These are phyloP conservation scores for Lolium rigidum DNA, from an alignment of 176 grass and related monocot species.

Conservation along the genomic window DNA sequence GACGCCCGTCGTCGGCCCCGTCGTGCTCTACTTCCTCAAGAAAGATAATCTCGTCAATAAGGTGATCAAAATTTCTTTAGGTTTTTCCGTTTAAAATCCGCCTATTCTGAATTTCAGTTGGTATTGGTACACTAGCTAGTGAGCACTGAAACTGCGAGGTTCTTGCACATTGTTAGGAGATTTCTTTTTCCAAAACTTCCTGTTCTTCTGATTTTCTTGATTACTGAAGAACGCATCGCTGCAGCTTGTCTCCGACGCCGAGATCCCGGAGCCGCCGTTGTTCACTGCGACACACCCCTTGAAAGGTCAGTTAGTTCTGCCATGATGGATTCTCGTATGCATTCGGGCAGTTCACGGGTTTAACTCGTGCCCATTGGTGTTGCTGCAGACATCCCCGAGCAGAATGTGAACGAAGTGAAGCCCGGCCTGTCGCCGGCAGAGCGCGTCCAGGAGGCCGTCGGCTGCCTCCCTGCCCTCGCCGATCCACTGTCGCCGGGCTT, in stretches of 20 bases:
- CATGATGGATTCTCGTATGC: neutral
- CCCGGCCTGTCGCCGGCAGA: slow-evolving; percentile 50
- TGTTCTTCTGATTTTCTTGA: neutral
- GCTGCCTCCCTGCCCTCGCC: slow-evolving; percentile 51
- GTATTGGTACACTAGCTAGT: too few species aligned
- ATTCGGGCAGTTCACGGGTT: neutral
- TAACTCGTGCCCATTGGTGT: neutral
- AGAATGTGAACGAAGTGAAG: slow-evolving; percentile 59
- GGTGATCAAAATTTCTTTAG: slow-evolving; percentile 30
- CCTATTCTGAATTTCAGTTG: too few species aligned
- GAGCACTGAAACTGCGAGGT: too few species aligned
- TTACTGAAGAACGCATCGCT: neutral
- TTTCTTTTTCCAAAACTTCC: too few species aligned
- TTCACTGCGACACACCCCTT: slow-evolving; percentile 64
- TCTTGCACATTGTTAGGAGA: too few species aligned
- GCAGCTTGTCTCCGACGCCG: slow-evolving; percentile 78
- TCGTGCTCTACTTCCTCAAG: slow-evolving; percentile 65
- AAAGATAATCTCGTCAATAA: slow-evolving; percentile 82
- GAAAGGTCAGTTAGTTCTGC: slow-evolving; percentile 36
- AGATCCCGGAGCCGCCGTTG: slow-evolving; percentile 77
- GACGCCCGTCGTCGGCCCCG: slow-evolving; percentile 57
- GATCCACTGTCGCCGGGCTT: slow-evolving; percentile 34
- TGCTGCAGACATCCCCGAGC: slow-evolving; percentile 58
- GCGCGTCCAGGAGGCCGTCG: slow-evolving; percentile 52
- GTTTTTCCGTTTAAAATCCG: neutral